Evolutionary conservation across 1,284 basidiomycete species (phyloP), one percentile per base, ranked within the genome.

Genomic region (Melanopsichium pennsylvanicum): DNA sequence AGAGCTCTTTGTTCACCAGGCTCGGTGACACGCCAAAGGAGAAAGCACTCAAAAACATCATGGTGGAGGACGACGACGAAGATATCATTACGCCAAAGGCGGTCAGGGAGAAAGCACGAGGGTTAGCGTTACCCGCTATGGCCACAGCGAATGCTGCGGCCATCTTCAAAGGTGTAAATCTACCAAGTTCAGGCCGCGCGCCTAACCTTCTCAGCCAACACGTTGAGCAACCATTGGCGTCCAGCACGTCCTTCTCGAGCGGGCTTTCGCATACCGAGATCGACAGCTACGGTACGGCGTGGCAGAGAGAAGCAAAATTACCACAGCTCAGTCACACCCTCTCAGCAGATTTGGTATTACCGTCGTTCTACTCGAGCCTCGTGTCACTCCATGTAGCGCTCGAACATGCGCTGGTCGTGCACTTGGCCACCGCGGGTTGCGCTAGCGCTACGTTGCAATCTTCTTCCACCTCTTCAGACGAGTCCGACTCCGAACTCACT

Each of bases 341-440:
- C 1, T 56, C 71, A 4, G 16, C 54, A 9, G 54, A 56, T 25
- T 48, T 79, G n/a, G 54, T 68, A 2, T 46, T 79, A 2, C 74
- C 75, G 0, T 36, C 51, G 1, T 62, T 74, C 41, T 69, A 61
- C n/a, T 50, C 73, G 31, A 64, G 61, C 23, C 37, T 79, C 6
- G 23, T 75, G 41, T 50, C 67, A 5, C 55, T 71, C 4, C 77
- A 79, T 26, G 51, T 56, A 1, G 77, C 75, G 7, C 48, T 79
- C 7, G 77, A 79, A 25, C 75, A 78, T 27, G 67, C 71, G 11
- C 56, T 79, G 3, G 68, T 79, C 4, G 74, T 79, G 3, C 76
- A 79, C 35, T 66, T 79, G 27, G 75, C 77, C 16, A 79, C 76
- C 2, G 48, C 64, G 0, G 76, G 75, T 8, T 70, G 68, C 7